phyloP scores from a whole-genome alignment of 2,329 filamentous ascomycete species.

The Ceratocystis variospora region DNA sequence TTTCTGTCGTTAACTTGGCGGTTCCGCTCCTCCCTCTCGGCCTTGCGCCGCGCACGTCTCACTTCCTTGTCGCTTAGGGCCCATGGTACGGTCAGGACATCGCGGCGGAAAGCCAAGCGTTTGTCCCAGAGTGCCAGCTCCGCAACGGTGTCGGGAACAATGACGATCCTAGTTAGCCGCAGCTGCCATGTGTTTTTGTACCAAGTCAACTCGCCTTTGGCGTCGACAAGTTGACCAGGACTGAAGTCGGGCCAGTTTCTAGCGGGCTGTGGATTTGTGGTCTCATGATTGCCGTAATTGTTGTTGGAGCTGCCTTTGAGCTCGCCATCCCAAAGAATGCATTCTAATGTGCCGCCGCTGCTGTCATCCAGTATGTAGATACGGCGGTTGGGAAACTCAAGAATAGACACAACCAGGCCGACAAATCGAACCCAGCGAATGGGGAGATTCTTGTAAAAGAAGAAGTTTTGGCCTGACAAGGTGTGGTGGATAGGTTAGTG shows the following conservation, averaged over 20 bases:
- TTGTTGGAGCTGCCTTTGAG: conserved; percentile 20
- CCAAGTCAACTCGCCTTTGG: conserved; percentile 39
- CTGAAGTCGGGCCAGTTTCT: conserved; percentile 9
- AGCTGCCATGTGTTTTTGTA: conserved; percentile 40
- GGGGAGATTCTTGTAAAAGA: conserved; percentile 59
- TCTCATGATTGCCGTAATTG: not conserved
- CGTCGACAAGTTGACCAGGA: conserved; percentile 39
- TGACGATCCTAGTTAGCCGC: conserved; percentile 36
- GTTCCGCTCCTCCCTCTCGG: conserved; percentile 25
- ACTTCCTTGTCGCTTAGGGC: conserved; percentile 36
- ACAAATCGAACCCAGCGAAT: conserved; percentile 61
- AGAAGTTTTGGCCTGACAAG: conserved; percentile 38
- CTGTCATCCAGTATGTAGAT: conserved; percentile 52
- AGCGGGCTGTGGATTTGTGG: not conserved
- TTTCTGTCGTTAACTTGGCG: conserved; percentile 15
- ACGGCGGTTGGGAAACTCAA: conserved; percentile 34
- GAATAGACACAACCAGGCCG: conserved; percentile 49
- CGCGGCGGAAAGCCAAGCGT: conserved; percentile 34
- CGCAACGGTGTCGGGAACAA: conserved; percentile 38
- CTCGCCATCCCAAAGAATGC: conserved; percentile 23
- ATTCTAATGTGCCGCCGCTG: conserved; percentile 46
- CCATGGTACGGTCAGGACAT: conserved; percentile 42
- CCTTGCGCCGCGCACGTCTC: conserved; percentile 25
- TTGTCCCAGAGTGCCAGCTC: conserved; percentile 49
- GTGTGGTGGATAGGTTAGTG: not conserved